These are phyloP conservation scores for Agarophyton chilense DNA, from an alignment of 23 red algal genomes.

Conservation along the genomic window DNA sequence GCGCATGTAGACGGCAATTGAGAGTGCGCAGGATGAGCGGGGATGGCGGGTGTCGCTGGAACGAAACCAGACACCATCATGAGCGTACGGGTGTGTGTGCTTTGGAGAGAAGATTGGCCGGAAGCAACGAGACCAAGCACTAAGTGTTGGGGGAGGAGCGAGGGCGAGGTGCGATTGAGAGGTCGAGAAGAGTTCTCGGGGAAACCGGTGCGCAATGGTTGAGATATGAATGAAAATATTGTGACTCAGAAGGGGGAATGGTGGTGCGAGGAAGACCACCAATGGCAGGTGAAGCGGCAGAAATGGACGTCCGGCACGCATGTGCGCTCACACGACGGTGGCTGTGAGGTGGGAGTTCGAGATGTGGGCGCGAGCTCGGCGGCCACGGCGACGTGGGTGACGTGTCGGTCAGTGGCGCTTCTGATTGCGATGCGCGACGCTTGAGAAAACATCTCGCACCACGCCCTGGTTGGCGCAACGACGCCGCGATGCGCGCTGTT, in stretches of 20 bases:
- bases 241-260: not conserved
- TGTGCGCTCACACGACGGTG: not conserved
- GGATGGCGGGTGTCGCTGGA: not conserved
- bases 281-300: not conserved
- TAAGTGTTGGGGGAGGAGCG: no score
- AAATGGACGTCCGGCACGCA: conserved; percentile 1
- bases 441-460: not conserved
- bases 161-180: no score
- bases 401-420: not conserved
- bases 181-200: no score
- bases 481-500: no score
- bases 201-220: no score
- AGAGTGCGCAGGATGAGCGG: not conserved
- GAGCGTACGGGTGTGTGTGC: not conserved
- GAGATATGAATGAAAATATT: no score
- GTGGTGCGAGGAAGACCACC: not conserved
- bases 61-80: not conserved
- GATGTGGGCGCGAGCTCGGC: conserved; percentile 12
- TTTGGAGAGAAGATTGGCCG: not conserved
- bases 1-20: conserved; percentile 19
- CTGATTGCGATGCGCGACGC: not conserved
- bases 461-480: no score
- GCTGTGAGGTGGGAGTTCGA: not conserved
- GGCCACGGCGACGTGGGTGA: not conserved
- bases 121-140: not conserved